These are phyloP conservation scores for Neopestalotiopsis clavispora DNA, from an alignment of 2,329 filamentous ascomycete species.

Conservation along the genomic window DNA sequence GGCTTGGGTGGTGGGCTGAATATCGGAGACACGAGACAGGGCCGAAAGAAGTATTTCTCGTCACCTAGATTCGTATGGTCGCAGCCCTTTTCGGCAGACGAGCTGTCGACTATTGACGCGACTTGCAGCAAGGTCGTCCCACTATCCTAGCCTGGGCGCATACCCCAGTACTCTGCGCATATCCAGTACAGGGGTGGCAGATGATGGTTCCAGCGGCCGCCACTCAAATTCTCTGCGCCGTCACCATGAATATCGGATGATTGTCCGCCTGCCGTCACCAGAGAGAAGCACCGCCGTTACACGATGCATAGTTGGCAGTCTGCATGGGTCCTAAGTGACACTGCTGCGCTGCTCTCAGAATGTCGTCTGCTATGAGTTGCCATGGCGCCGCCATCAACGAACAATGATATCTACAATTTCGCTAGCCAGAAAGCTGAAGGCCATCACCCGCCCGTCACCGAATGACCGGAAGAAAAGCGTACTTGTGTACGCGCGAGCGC, in stretches of 20 bases:
- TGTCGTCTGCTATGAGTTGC: background rate
- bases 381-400: background rate
- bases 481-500: background rate
- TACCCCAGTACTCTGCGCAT: background rate
- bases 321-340: background rate
- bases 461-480: background rate
- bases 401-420: background rate
- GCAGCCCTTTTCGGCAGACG: slow-evolving; percentile 1
- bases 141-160: background rate
- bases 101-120: background rate
- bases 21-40: background rate
- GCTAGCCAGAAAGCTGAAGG: background rate
- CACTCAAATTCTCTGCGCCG: background rate
- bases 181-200: background rate
- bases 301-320: background rate
- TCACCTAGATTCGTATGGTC: background rate
- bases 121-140: background rate
- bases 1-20: background rate
- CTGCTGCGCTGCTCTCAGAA: background rate
- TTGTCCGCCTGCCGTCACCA: background rate
- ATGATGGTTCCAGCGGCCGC: background rate
- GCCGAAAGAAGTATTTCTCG: background rate
- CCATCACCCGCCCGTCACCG: background rate
- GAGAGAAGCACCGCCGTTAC: background rate
- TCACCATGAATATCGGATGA: background rate